A percentile compares a stretch with the other conserved stretches of the same genome.
Evolutionary conservation across 495 filamentous ascomycete genomes (phyloP).

Genomic region (Xylaria acuta): DNA sequence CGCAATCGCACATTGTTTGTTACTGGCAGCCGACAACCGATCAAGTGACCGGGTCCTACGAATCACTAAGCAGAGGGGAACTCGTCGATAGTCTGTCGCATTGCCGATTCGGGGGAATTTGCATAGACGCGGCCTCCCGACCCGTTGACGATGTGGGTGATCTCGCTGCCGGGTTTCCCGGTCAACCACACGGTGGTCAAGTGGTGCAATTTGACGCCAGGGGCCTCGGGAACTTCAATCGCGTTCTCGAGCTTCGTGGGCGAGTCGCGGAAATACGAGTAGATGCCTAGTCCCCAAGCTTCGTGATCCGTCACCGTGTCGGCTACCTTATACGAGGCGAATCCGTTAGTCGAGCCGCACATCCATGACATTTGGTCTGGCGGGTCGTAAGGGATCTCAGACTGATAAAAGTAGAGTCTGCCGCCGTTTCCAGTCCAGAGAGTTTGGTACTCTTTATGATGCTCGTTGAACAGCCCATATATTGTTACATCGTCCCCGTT

Average conservation of each 20-base stretch:
- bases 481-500: slow-evolving; percentile 41
- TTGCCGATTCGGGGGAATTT: slow-evolving; percentile 36
- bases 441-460: slow-evolving; percentile 41
- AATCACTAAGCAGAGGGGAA: slow-evolving; percentile 20
- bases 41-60: not conserved
- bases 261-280: slow-evolving; percentile 43
- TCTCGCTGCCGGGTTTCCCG: slow-evolving; percentile 36
- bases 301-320: slow-evolving; percentile 37
- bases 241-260: slow-evolving; percentile 43
- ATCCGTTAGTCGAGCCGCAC: slow-evolving; percentile 37
- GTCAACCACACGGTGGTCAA: slow-evolving; percentile 41
- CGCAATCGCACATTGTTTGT: not conserved
- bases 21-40: not conserved
- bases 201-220: slow-evolving; percentile 38
- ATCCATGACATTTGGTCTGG: slow-evolving; percentile 40
- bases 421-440: slow-evolving; percentile 43
- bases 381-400: slow-evolving; percentile 42
- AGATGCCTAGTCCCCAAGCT: slow-evolving; percentile 41
- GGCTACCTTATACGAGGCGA: slow-evolving; percentile 42
- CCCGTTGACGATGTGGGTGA: slow-evolving; percentile 39
- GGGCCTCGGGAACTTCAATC: slow-evolving; percentile 35
- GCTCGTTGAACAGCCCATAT: slow-evolving; percentile 44
- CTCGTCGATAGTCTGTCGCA: slow-evolving; percentile 41
- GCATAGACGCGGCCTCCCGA: slow-evolving; percentile 36
- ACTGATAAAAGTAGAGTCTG: slow-evolving; percentile 43